Evolutionary conservation across 2,329 filamentous ascomycete genomes (phyloP), one percentile per base, ranked within the genome.

Genomic region (Pseudogymnoascus sp.): DNA sequence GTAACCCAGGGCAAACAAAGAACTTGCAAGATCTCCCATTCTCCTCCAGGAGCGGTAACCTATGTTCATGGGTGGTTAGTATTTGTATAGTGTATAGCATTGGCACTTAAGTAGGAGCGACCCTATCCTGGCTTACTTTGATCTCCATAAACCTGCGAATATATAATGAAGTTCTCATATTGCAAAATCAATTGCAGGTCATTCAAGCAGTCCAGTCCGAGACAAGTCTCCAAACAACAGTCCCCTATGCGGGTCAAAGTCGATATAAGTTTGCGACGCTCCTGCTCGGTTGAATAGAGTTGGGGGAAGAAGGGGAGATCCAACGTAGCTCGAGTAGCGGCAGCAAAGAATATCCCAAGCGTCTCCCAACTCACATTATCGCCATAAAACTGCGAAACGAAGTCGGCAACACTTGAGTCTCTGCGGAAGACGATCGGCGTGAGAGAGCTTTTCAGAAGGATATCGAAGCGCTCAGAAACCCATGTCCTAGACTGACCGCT

Each of bases 11-110:
- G 79, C 78, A 64, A 77, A 79, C 1, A 80, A 69, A 0, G 78
- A 79, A 38, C 75, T 75, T 3, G 75, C 74, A 5, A 81, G 71
- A 63, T 80, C 78, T 23, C 79, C 78, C 1, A 81, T 70, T 35
- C 74, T 75, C 53, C 77, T 73, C 79, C 79, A 81, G 3, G 78
- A 77, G 50, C 75, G 73, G 47, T 78, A 80, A 64, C 78, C 79
- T 78, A 60, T n/a, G 8, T 16, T 21, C 60, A 62, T 44, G 44
- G 40, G 40, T 42, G 8, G 3, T 42, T 42, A 42, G 61, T 18
- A 12, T 35, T 66, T 12, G 33, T 7, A 18, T 59, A 25, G 1
- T 11, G 18, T 31, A 5, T 28, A 50, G n/a, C 56, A 6, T 31
- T 61, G 18, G 38, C 33, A 7, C 40, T 21, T 4, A 42, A 42